Conservation (phyloP, 169 alveolate species). For the Plasmodium billcollinsi region DNA sequence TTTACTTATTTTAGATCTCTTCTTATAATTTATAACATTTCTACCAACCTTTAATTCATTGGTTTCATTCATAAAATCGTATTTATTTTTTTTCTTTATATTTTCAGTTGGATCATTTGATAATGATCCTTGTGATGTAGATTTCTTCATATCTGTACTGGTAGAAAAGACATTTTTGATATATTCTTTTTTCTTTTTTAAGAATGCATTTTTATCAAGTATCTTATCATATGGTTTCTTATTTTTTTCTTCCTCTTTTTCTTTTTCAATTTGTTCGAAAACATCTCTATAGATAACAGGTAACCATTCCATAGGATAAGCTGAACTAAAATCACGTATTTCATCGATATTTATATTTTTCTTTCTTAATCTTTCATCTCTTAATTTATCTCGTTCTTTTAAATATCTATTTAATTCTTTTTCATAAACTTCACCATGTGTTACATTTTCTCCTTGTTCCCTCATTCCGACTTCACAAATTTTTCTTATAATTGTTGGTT, state of each 20-base stretch:
- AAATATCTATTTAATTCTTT: constrained; percentile 78
- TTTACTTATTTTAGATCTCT: constrained; percentile 15
- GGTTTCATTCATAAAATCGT: constrained; percentile 9
- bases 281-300: constrained; percentile 84
- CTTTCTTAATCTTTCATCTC: constrained; percentile 80
- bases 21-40: constrained; percentile 51
- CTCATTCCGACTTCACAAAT: constrained; percentile 74
- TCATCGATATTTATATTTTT: constrained; percentile 83
- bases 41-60: constrained; percentile 54
- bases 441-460: constrained; percentile 81
- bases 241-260: constrained; percentile 22
- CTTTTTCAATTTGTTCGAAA: constrained; percentile 70
- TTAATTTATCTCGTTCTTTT: constrained; percentile 68
- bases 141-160: neutral
- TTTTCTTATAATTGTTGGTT: constrained; percentile 79
- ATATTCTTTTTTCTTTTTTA: constrained; percentile 31
- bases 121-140: neutral
- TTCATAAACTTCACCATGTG: constrained; percentile 85
- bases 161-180: constrained; percentile 46
- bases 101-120: neutral
- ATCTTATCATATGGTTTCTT: constrained; percentile 3
- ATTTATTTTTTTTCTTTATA: neutral
- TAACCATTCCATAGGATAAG: constrained; percentile 85
- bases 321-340: constrained; percentile 84
- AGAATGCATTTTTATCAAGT: neutral